Conservation (phyloP, 192 early-diverging fungal species). For the Podila horticola region DNA sequence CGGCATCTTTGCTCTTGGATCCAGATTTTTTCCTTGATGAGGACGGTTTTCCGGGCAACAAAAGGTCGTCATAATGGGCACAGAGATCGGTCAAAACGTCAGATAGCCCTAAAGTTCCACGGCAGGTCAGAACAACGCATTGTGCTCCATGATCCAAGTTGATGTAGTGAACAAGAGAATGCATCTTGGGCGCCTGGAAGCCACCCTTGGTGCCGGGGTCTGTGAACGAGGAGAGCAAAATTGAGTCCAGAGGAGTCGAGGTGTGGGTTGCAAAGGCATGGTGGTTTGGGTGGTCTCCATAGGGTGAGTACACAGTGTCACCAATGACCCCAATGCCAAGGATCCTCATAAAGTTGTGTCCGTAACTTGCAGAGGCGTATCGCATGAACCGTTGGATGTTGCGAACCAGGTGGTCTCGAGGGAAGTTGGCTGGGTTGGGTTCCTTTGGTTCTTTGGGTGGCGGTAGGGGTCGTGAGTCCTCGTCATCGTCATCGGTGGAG, state of each 20-base stretch:
- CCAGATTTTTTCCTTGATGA: constrained; percentile 17
- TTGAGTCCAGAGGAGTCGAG: constrained; percentile 74
- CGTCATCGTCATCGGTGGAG: constrained; percentile 8
- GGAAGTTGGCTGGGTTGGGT: constrained; percentile 59
- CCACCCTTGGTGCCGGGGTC: constrained; percentile 48
- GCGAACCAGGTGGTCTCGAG: constrained; percentile 65
- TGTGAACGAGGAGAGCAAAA: constrained; percentile 77
- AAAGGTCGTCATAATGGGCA: constrained; percentile 74
- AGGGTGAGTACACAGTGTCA: constrained; percentile 42
- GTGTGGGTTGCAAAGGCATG: constrained; percentile 85
- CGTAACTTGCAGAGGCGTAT: constrained; percentile 76
- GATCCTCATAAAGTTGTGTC: constrained; percentile 78
- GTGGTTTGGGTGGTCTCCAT: constrained; percentile 70
- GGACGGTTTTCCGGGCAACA: constrained; percentile 40
- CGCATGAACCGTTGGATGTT: constrained; percentile 78
- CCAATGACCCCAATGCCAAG: constrained; percentile 69
- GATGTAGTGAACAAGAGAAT: constrained; percentile 82
- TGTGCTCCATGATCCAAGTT: constrained; percentile 83
- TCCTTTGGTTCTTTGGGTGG: constrained; percentile 49
- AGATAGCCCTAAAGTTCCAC: constrained; percentile 87
- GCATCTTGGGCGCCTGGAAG: constrained; percentile 66
- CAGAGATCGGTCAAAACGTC: constrained; percentile 92
- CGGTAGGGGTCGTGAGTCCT: constrained; percentile 20
- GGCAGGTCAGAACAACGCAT: constrained; percentile 82
- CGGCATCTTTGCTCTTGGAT: constrained; percentile 15